Percentiles rank a stretch among this genome's conserved stretches.
These are phyloP conservation scores for Kuraishia molischiana DNA, from an alignment of 805 yeast genomes.

Conservation along the genomic window DNA sequence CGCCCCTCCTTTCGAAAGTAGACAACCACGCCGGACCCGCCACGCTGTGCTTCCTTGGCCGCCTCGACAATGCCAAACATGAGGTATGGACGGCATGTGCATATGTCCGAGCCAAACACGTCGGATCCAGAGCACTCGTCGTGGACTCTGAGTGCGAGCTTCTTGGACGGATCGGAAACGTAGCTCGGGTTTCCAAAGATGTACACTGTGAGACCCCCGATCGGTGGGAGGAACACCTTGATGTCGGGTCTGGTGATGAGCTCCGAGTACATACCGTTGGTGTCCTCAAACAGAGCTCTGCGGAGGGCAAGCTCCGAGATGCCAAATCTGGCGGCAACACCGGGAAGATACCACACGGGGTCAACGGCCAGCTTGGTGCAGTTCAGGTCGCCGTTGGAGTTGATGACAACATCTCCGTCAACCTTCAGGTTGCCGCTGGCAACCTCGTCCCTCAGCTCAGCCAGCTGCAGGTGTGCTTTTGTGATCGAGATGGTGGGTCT, in stretches of 20 bases:
- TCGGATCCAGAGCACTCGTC: slow-evolving; percentile 68
- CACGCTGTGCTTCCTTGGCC: slow-evolving; percentile 57
- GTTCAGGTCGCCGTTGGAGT: slow-evolving; percentile 49
- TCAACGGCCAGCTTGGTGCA: slow-evolving; percentile 60
- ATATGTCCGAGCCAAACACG: slow-evolving; percentile 59
- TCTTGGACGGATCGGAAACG: slow-evolving; percentile 39
- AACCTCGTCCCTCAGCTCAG: slow-evolving; percentile 50
- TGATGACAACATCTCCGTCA: slow-evolving; percentile 53
- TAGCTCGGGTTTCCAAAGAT: slow-evolving; percentile 53
- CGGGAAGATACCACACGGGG: slow-evolving; percentile 66
- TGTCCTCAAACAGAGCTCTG: slow-evolving; percentile 54
- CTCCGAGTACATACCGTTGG: slow-evolving; percentile 67
- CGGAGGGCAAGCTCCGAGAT: slow-evolving; percentile 47
- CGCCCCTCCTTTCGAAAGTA: slow-evolving; percentile 66
- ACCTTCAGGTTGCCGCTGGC: slow-evolving; percentile 40
- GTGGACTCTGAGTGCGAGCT: slow-evolving; percentile 50
- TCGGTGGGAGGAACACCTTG: slow-evolving; percentile 58
- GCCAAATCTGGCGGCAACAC: slow-evolving; percentile 54
- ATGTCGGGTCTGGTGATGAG: slow-evolving; percentile 58
- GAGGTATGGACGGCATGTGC: slow-evolving; percentile 62
- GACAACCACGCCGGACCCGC: slow-evolving; percentile 55
- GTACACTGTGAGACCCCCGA: slow-evolving; percentile 59
- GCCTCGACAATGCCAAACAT: slow-evolving; percentile 60
- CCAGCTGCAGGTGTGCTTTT: slow-evolving; percentile 52
- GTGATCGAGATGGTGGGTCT: slow-evolving; percentile 61